Conservation (phyloP, 495 filamentous ascomycete genomes). For the Aspergillus saccharolyticus region DNA sequence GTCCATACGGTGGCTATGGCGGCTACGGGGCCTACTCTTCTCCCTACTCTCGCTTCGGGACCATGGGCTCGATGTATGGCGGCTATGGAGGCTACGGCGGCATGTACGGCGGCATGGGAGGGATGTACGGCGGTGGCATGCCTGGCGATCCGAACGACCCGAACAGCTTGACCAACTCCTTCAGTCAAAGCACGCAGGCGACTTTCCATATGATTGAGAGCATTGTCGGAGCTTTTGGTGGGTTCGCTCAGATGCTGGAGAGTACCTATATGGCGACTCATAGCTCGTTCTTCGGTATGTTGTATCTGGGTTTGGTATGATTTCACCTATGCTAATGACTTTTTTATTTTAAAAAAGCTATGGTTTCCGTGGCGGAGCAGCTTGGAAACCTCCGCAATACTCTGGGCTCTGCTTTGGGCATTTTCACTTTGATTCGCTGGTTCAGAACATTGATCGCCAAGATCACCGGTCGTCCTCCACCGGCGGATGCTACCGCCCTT, state of each 20-base stretch:
- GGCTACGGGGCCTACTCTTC: constrained; percentile 52
- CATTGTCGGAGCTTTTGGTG: constrained; percentile 92
- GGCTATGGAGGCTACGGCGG: constrained; percentile 52
- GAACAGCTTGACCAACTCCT: constrained; percentile 84
- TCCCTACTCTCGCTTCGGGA: constrained; percentile 63
- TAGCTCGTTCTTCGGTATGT: constrained; percentile 93
- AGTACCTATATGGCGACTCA: constrained; percentile 99
- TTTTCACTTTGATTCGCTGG: constrained; percentile 95
- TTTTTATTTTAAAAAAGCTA: constrained; percentile 57
- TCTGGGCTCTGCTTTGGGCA: constrained; percentile 90
- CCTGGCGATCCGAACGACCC: constrained; percentile 77
- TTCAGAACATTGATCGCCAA: constrained; percentile 84
- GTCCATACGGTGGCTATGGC: constrained; percentile 45
- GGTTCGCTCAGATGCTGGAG: constrained; percentile 98
- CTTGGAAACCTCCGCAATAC: constrained; percentile 89
- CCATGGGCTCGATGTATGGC: constrained; percentile 51
- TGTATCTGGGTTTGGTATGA: constrained; percentile 2
- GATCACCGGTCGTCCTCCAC: constrained; percentile 86
- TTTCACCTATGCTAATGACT: constrained; percentile 12
- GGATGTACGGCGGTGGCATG: constrained; percentile 47
- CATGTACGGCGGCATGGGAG: constrained; percentile 51
- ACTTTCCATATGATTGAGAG: constrained; percentile 99
- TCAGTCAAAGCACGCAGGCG: constrained; percentile 88
- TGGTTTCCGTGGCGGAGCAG: constrained; percentile 97
- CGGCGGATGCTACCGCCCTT: constrained; percentile 77